Percentiles rank a stretch among this genome's conserved stretches.
Evolutionary conservation across 2,329 filamentous ascomycete species (phyloP).

Genomic region (Nigrospora oryzae): DNA sequence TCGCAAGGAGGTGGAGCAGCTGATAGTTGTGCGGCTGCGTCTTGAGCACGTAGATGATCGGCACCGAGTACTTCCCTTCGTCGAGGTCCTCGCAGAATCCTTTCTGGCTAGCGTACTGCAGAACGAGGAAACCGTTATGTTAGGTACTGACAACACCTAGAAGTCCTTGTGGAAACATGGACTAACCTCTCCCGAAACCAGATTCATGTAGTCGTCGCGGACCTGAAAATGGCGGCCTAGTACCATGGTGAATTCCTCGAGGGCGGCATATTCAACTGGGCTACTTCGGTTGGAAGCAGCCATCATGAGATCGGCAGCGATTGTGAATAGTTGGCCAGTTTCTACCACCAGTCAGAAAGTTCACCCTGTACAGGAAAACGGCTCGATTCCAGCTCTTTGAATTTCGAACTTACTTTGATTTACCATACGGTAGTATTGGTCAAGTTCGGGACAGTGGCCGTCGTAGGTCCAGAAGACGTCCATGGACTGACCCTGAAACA

Average conservation of each 20-base stretch:
- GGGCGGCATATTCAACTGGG: too few species aligned
- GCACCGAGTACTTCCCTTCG: neutral
- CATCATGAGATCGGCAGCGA: neutral
- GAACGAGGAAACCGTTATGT: neutral
- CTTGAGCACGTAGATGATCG: neutral
- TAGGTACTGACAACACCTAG: too few species aligned
- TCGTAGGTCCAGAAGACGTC: neutral
- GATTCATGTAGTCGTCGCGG: neutral
- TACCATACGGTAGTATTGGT: neutral
- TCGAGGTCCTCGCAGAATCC: neutral
- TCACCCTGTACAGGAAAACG: neutral
- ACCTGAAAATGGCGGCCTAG: neutral
- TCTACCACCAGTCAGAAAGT: neutral
- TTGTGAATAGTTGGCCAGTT: neutral
- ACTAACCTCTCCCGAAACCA: neutral
- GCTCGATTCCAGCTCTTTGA: too few species aligned
- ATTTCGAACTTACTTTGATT: neutral
- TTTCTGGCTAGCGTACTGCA: neutral
- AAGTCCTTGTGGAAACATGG: neutral
- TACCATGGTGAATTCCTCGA: neutral
- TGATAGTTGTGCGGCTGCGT: neutral
- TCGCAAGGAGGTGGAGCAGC: neutral
- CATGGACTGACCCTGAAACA: neutral
- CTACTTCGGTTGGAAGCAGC: neutral
- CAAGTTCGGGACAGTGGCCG: neutral